Conservation (phyloP, 495 filamentous ascomycete species). For the Aspergillus bridgeri region DNA sequence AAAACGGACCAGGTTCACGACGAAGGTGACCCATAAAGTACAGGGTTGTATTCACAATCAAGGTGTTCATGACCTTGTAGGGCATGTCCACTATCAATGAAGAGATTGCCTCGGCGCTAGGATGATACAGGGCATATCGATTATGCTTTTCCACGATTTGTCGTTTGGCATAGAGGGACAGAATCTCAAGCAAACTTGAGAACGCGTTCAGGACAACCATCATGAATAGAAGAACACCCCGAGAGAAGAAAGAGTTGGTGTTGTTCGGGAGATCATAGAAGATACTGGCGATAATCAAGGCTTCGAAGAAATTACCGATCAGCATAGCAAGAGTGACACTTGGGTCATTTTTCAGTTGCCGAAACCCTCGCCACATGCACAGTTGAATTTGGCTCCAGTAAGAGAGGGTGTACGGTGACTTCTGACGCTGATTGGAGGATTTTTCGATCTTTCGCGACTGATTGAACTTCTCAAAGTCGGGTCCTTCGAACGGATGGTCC, state of each 20-base stretch:
- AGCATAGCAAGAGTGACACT: slow-evolving; percentile 61
- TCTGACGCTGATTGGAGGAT: slow-evolving; percentile 21
- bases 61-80: slow-evolving; percentile 40
- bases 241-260: slow-evolving; percentile 66
- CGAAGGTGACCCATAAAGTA: slow-evolving; percentile 54
- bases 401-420: slow-evolving; percentile 36
- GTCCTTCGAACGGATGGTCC: slow-evolving; percentile 22
- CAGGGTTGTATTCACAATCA: slow-evolving; percentile 45
- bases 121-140: slow-evolving; percentile 59
- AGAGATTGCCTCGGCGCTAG: slow-evolving; percentile 51
- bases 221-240: slow-evolving; percentile 82
- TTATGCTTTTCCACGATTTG: slow-evolving; percentile 60
- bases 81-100: slow-evolving; percentile 54
- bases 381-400: slow-evolving; percentile 34
- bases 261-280: slow-evolving; percentile 68
- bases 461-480: slow-evolving; percentile 17
- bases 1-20: slow-evolving; percentile 63
- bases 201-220: slow-evolving; percentile 82
- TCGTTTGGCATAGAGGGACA: slow-evolving; percentile 50
- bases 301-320: slow-evolving; percentile 66
- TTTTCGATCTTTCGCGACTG: slow-evolving; percentile 20
- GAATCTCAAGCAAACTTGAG: slow-evolving; percentile 64
- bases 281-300: slow-evolving; percentile 73
- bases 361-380: slow-evolving; percentile 40
- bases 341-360: slow-evolving; percentile 59